These are phyloP conservation scores for Hermanozyma aechmeae DNA, from an alignment of 805 yeast species.

Conservation along the genomic window DNA sequence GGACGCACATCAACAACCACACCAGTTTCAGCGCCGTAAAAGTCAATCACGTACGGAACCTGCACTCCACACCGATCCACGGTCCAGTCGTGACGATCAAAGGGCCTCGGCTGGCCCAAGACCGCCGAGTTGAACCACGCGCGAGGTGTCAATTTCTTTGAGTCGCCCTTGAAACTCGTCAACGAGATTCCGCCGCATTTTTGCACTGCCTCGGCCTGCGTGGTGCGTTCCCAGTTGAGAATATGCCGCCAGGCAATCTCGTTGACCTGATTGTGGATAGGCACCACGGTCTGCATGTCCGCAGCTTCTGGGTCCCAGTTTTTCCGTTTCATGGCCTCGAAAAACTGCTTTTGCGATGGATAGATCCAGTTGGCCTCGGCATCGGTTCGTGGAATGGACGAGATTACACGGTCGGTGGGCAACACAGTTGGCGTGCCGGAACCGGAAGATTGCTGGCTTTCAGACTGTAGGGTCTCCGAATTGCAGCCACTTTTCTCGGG, in stretches of 20 bases:
- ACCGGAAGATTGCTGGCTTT: conserved; percentile 3
- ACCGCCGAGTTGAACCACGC: conserved; percentile 60
- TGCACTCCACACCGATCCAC: conserved; percentile 75
- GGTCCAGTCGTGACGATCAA: conserved; percentile 95
- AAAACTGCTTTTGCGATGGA: conserved; percentile 93
- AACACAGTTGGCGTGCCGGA: conserved; percentile 16
- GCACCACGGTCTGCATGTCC: conserved; percentile 88
- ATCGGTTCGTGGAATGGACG: conserved; percentile 75
- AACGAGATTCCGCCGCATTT: conserved; percentile 78
- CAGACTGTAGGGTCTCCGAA: conserved; percentile 29
- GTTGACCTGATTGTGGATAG: conserved; percentile 88
- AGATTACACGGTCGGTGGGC: conserved; percentile 67
- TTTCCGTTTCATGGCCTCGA: conserved; percentile 87
- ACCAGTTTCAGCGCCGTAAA: conserved; percentile 52
- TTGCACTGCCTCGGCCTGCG: conserved; percentile 36
- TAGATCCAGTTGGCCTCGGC: conserved; percentile 73
- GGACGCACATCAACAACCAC: conserved; percentile 90
- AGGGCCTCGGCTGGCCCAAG: conserved; percentile 70
- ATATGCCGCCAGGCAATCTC: conserved; percentile 89
- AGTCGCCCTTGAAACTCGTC: conserved; percentile 84
- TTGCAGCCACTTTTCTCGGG: conserved; percentile 25
- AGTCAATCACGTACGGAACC: conserved; percentile 89
- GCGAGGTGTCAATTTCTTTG: conserved; percentile 76
- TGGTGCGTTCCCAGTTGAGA: conserved; percentile 64
- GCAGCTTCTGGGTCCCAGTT: conserved; percentile 73